These are phyloP conservation scores for Leccinum fuscescens DNA, from an alignment of 1,284 basidiomycete genomes.

Conservation along the genomic window DNA sequence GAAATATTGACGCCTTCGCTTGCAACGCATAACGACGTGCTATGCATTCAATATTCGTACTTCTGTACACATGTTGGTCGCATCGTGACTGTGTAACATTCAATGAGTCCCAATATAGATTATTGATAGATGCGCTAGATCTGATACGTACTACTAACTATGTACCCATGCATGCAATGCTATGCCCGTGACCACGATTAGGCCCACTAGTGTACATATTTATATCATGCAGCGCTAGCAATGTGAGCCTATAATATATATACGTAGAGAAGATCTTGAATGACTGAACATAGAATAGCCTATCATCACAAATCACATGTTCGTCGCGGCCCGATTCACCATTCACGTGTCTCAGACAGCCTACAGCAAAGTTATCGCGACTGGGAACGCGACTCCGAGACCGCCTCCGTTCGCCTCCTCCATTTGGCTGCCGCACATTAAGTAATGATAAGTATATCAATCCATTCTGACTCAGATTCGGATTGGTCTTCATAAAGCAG, in stretches of 20 bases:
- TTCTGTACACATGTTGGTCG: neutral
- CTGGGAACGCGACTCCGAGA: neutral
- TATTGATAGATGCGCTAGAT: neutral
- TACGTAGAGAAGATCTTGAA: neutral
- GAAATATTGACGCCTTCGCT: neutral
- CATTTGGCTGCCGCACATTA: neutral
- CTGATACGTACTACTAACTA: neutral
- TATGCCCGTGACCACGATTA: neutral
- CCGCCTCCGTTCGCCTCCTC: neutral
- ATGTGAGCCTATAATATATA: neutral
- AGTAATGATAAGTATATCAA: neutral
- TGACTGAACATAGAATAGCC: neutral
- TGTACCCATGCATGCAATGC: neutral
- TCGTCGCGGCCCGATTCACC: neutral
- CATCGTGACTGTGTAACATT: neutral
- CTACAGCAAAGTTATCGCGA: neutral
- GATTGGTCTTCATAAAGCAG: neutral
- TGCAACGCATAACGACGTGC: neutral
- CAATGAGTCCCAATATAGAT: neutral
- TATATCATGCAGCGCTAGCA: neutral
- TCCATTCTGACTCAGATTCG: neutral
- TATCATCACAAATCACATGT: neutral
- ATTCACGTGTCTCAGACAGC: neutral
- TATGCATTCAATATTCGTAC: no score
- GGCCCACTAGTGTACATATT: neutral